Evolutionary conservation across 148 eudicot genomes (phyloP).

Genomic region (Camellia granthamiana): DNA sequence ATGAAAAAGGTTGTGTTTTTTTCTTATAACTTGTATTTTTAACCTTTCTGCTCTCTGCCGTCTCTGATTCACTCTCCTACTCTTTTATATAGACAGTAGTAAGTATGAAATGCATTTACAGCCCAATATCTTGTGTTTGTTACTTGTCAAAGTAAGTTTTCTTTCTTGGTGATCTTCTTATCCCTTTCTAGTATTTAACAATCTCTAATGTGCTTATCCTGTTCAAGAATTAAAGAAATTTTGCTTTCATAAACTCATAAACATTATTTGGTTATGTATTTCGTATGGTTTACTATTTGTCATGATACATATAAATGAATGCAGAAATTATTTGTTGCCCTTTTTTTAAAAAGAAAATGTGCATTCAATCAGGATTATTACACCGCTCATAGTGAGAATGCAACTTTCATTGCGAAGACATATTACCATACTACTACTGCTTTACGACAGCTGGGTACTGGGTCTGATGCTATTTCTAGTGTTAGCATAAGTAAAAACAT

Average conservation of each 20-base stretch:
- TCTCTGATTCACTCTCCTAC: not conserved
- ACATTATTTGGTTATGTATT: not conserved
- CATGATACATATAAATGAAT: not conserved
- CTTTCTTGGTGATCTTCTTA: not conserved
- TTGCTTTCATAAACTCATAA: not conserved
- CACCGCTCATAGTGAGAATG: constrained; percentile 92
- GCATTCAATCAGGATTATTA: constrained; percentile 66
- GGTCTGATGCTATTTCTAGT: constrained; percentile 74
- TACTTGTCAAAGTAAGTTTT: not conserved
- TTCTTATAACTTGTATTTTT: too few relatives aligned
- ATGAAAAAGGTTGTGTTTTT: too few relatives aligned
- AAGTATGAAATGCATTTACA: not conserved
- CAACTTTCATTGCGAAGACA: constrained; percentile 78
- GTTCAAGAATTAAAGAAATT: not conserved
- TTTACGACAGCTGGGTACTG: constrained; percentile 79
- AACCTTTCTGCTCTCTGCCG: too few relatives aligned
- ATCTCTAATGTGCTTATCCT: not conserved
- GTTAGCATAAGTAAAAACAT: constrained; percentile 83
- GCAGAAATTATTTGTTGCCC: not conserved
- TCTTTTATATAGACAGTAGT: not conserved
- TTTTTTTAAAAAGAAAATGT: not conserved
- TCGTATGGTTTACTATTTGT: not conserved
- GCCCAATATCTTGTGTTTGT: not conserved
- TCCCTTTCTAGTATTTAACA: too few relatives aligned
- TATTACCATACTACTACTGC: constrained; percentile 95